Evolutionary conservation across 306 rosid genomes (phyloP).

Genomic region (Fragaria iinumae): DNA sequence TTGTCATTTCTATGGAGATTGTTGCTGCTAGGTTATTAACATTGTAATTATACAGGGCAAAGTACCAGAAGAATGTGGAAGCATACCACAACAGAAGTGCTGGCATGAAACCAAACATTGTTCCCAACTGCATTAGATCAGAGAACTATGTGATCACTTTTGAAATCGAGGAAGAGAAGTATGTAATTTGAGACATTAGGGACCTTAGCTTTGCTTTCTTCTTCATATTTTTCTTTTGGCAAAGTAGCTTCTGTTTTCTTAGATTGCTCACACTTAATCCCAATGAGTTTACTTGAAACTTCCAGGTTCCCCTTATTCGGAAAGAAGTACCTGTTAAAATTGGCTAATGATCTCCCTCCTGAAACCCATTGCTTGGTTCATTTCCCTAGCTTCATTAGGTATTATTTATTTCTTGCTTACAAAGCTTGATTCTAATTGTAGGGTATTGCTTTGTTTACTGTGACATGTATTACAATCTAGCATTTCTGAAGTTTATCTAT

Average conservation of each 20-base stretch:
- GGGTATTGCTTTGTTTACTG: constrained; percentile 25
- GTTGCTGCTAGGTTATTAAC: neutral
- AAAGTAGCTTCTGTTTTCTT: constrained; percentile 18
- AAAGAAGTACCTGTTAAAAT: constrained; percentile 90
- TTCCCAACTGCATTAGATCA: constrained; percentile 97
- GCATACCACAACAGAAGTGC: constrained; percentile 86
- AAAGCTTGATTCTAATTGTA: constrained; percentile 17
- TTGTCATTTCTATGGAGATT: neutral
- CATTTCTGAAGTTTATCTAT: constrained; percentile 14
- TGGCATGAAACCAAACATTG: constrained; percentile 92
- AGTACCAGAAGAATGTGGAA: constrained; percentile 98
- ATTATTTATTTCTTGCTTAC: constrained; percentile 23
- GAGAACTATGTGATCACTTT: constrained; percentile 93
- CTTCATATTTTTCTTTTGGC: neutral
- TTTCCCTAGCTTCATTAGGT: constrained; percentile 97
- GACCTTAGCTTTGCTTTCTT: neutral
- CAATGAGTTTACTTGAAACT: constrained; percentile 22
- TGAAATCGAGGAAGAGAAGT: constrained; percentile 99
- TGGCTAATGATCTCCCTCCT: constrained; percentile 63
- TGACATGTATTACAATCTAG: constrained; percentile 12
- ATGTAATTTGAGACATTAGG: constrained; percentile 25
- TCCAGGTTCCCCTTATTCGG: constrained; percentile 94
- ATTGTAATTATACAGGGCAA: constrained; percentile 57
- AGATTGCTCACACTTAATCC: constrained; percentile 17
- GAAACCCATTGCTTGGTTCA: constrained; percentile 95